Base-by-base conservation (phyloP, 345 rosid genomes). In the Kandelia obovata region DNA sequence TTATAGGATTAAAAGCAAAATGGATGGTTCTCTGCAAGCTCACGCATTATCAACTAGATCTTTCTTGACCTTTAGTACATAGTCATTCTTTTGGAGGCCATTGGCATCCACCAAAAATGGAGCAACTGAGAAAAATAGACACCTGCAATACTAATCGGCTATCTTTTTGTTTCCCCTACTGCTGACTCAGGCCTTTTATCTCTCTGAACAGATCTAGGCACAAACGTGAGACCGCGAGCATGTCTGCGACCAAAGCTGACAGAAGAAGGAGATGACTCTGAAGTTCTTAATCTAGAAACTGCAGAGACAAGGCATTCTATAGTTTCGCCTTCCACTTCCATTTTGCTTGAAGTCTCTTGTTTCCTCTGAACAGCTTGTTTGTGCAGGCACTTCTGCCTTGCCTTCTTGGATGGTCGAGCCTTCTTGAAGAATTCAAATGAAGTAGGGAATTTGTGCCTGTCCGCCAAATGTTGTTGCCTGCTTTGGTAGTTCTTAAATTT, bases 391-490 rank as follows among this genome's bases (percentile, higher is more conserved):
- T 87, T 94, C 74, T 83, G 89, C 73, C 98, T 89, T 53, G 75
- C 87, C 78, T 91, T 94, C 88, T 81, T 91, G 62, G 98, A 94
- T 74, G 78, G 86, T 23, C 61, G 87, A 31, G 86, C 75, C 78
- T 73, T 91, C 81, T 89, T 88, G 71, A 87, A 89, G 83, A 94
- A 89, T 73, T 88, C 92, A 43, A 89, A 94, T 4, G 98, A 85
- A 58, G 84, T 77, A 34, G 98, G 96, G 71, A 91, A 94, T 73
- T 87, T 91, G 77, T 94, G 98, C 77, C 87, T 94, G 86, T 89
- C 97, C 34, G 87, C 73, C 64, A 94, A 80, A 82, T 91, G 98
- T 49, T 82, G 92, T 55, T 87, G 91, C 82, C 98, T 82, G 58
- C 86, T 75, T 78, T 88, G 91, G 78, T 91, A 83, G 73, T 58